Conservation (phyloP, 2,329 filamentous ascomycete genomes). For the Sclerotiophoma versabilis region DNA sequence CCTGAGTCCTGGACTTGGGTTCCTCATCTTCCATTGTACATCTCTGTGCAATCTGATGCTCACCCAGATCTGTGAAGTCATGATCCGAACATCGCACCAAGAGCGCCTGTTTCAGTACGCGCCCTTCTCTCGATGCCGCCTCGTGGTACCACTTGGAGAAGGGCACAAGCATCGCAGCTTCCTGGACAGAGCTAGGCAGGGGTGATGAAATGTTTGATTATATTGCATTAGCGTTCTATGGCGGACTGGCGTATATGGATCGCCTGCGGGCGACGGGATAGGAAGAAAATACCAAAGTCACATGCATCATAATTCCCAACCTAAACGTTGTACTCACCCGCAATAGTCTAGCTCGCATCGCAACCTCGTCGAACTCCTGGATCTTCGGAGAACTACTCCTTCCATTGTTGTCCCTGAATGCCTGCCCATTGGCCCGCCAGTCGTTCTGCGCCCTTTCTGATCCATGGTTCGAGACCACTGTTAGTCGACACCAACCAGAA, state of each 20-base stretch:
- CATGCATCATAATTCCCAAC: too few species aligned
- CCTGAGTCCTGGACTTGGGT: not conserved
- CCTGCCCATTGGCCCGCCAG: too few species aligned
- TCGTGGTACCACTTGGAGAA: not conserved
- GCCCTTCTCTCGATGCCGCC: not conserved
- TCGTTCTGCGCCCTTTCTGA: not conserved
- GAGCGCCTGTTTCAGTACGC: not conserved
- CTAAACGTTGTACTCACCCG: too few species aligned
- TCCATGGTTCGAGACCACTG: not conserved
- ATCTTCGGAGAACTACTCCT: too few species aligned
- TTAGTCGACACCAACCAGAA: not conserved
- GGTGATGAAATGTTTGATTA: constrained; percentile 3
- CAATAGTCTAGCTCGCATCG: too few species aligned
- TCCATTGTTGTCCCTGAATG: too few species aligned
- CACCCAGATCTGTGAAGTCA: not conserved
- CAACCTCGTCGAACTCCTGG: too few species aligned
- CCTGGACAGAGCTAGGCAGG: not conserved
- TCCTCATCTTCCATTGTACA: not conserved
- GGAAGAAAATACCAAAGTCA: constrained; percentile 2
- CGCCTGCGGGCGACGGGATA: not conserved
- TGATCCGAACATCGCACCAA: not conserved
- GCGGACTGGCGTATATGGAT: constrained; percentile 12
- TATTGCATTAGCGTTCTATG: constrained; percentile 18
- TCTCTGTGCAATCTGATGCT: not conserved
- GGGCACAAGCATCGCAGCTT: not conserved